Evolutionary conservation across 768 basidiomycete genomes (phyloP).

Genomic region (Pilatotrama ljubarskyi): DNA sequence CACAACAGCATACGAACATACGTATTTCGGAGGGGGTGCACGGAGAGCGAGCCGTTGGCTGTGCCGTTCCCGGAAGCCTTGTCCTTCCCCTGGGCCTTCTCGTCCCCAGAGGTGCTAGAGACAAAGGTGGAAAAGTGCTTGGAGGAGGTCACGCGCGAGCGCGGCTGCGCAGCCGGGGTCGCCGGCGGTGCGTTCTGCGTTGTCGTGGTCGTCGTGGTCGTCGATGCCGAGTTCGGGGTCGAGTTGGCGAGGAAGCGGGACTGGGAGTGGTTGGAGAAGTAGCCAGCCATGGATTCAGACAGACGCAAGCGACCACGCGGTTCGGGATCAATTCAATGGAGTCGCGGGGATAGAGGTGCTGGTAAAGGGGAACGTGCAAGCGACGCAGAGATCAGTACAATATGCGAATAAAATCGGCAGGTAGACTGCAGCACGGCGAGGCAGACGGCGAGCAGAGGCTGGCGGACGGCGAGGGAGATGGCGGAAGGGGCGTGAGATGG

Average conservation of each 20-base stretch:
- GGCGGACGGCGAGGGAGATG: background rate
- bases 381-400: background rate
- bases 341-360: background rate
- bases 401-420: constrained; percentile 4
- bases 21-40: constrained; percentile 85
- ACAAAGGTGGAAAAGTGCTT: constrained; percentile 75
- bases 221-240: constrained; percentile 18
- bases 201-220: constrained; percentile 23
- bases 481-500: constrained; percentile 20
- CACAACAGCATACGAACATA: constrained; percentile 62
- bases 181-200: constrained; percentile 26
- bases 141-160: constrained; percentile 56
- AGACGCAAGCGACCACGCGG: background rate
- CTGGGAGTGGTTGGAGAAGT: constrained; percentile 82
- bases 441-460: background rate
- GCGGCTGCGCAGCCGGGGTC: constrained; percentile 27
- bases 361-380: background rate
- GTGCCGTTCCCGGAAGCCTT: constrained; percentile 36
- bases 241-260: constrained; percentile 67
- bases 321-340: background rate
- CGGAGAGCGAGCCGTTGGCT: constrained; percentile 41
- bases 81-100: constrained; percentile 47
- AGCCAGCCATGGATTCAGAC: constrained; percentile 42
- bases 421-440: background rate
- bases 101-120: constrained; percentile 41